Conservation (phyloP, 371 early-diverging fungal species). For the Mycotypha africana region DNA sequence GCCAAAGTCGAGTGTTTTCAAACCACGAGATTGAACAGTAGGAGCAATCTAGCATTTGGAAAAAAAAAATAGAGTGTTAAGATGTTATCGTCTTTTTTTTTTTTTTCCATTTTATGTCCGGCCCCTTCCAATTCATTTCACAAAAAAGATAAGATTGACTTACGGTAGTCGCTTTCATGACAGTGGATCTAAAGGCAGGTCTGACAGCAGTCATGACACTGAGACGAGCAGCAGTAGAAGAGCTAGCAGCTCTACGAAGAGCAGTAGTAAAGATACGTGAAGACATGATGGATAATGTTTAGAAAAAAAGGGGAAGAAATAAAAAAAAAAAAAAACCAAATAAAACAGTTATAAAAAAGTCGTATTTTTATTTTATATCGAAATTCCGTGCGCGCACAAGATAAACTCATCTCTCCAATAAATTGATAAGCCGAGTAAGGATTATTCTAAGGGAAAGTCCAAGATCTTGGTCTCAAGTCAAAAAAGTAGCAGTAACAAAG, state of each 20-base stretch:
- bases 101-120: not conserved
- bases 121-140: not conserved
- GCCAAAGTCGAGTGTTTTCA: slow-evolving; percentile 94
- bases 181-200: slow-evolving; percentile 18
- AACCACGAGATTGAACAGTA: slow-evolving; percentile 63
- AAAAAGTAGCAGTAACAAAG: no score
- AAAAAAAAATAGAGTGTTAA: not conserved
- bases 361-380: no score
- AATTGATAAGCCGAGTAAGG: no score
- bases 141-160: slow-evolving; percentile 30
- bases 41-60: slow-evolving; percentile 11
- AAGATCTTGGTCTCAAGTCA: no score
- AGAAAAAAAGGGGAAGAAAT: no score
- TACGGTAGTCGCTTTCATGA: slow-evolving; percentile 16
- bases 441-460: no score
- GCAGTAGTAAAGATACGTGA: slow-evolving; percentile 38
- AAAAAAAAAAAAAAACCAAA: no score
- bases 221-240: slow-evolving; percentile 23
- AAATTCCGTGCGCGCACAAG: no score
- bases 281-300: no score
- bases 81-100: not conserved
- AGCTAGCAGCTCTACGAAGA: slow-evolving; percentile 40
- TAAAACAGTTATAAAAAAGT: no score
- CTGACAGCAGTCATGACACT: slow-evolving; percentile 14
- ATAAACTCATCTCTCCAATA: no score